Conservation (phyloP, 257 asterid species). For the Jacaranda mimosifolia region DNA sequence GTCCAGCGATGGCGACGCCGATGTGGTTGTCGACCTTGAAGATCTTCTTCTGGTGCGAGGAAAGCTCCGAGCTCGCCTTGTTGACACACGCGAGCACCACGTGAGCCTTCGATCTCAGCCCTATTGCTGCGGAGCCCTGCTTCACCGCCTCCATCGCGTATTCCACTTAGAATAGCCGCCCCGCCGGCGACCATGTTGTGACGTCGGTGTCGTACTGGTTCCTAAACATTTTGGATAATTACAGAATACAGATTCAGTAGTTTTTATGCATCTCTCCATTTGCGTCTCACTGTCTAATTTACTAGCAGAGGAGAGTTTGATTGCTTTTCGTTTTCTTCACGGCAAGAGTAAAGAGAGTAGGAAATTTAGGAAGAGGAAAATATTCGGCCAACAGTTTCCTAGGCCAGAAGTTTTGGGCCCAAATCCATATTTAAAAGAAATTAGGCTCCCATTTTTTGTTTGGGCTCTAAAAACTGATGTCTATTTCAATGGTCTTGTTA, state of each 20-base stretch:
- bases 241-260: constrained; percentile 28
- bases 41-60: constrained; percentile 99
- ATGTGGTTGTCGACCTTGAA: constrained; percentile 99
- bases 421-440: neutral
- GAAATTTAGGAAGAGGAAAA: neutral
- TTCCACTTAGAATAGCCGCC: constrained; percentile 92
- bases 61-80: constrained; percentile 91
- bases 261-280: constrained; percentile 4
- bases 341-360: constrained; percentile 39
- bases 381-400: neutral
- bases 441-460: neutral
- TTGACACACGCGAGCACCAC: constrained; percentile 90
- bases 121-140: constrained; percentile 98
- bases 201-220: constrained; percentile 99
- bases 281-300: constrained; percentile 30
- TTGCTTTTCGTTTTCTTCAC: constrained; percentile 66
- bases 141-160: constrained; percentile 99
- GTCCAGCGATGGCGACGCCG: constrained; percentile 98
- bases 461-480: neutral
- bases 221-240: constrained; percentile 66
- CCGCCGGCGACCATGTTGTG: constrained; percentile 99
- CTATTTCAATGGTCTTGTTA: no score
- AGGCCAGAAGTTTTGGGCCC: neutral
- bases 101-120: constrained; percentile 91
- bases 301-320: constrained; percentile 29